A percentile compares a stretch with the other conserved stretches of the same genome.
phyloP scores from a whole-genome alignment of 2,329 filamentous ascomycete species.

The Colletotrichum phormii region DNA sequence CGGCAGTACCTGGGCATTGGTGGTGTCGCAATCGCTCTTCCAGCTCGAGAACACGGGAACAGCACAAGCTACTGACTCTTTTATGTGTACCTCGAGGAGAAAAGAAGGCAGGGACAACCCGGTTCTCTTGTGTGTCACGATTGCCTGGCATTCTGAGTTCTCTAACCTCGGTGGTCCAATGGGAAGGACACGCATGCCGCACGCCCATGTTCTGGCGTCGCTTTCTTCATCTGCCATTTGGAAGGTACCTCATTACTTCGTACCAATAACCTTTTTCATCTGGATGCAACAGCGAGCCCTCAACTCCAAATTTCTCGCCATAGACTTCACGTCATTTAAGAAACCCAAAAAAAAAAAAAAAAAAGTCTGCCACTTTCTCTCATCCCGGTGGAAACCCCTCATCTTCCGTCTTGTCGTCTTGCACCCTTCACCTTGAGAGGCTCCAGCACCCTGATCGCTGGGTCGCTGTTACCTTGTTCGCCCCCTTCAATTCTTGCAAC shows the following conservation, averaged over 20 bases:
- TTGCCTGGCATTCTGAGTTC: not conserved
- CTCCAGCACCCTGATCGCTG: not conserved
- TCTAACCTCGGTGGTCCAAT: constrained; percentile 10
- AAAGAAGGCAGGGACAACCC: not conserved
- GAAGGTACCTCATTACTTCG: not conserved
- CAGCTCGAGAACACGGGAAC: not conserved
- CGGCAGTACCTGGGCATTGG: not conserved
- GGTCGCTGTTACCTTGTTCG: not conserved
- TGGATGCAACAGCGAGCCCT: not conserved
- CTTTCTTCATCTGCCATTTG: constrained; percentile 6
- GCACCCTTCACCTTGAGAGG: not conserved
- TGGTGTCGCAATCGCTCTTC: not conserved
- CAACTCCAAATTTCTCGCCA: constrained; percentile 5
- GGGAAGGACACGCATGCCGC: not conserved
- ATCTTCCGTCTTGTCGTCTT: not conserved
- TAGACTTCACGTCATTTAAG: not conserved
- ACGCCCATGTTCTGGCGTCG: not conserved
- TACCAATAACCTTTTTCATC: constrained; percentile 1
- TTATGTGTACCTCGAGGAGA: not conserved
- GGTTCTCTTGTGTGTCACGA: not conserved
- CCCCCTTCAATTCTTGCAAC: not conserved
- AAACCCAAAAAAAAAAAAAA: not conserved
- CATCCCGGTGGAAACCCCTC: not conserved
- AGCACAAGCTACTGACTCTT: not conserved
- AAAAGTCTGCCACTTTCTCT: not conserved